Conservation (phyloP, 163 green algal species). For the Chlorella variabilis region DNA sequence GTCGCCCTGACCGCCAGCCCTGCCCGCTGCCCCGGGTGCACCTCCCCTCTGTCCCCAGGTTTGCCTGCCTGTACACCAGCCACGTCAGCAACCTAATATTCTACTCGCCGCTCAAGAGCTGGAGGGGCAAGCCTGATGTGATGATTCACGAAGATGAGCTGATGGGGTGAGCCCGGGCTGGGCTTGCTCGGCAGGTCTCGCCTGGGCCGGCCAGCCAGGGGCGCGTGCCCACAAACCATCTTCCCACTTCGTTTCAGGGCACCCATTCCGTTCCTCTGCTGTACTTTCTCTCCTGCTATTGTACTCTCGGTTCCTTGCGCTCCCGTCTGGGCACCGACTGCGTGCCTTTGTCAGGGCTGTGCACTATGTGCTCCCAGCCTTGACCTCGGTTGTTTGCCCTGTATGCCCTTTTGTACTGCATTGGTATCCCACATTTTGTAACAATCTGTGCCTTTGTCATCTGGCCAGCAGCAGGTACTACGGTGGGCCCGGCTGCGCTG, state of each 20-base stretch:
- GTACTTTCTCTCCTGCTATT: not conserved
- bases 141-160: constrained; percentile 88
- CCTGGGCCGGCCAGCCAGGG: no score
- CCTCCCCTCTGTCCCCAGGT: constrained; percentile 70
- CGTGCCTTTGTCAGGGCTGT: not conserved
- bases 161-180: not conserved
- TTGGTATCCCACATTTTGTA: not conserved
- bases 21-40: constrained; percentile 53
- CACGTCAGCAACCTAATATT: constrained; percentile 93
- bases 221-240: no score
- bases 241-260: no score
- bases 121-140: constrained; percentile 75
- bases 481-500: no score
- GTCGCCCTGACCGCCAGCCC: not conserved
- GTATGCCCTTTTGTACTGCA: not conserved
- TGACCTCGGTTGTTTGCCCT: not conserved
- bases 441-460: not conserved
- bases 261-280: not conserved
- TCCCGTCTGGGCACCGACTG: not conserved
- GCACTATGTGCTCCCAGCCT: no score
- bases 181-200: no score
- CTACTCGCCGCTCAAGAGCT: constrained; percentile 88
- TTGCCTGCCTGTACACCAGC: constrained; percentile 96
- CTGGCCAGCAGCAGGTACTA: no score
- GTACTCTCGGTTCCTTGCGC: no score